Conservation (phyloP, 768 basidiomycete genomes). For the Lentinula boryana region DNA sequence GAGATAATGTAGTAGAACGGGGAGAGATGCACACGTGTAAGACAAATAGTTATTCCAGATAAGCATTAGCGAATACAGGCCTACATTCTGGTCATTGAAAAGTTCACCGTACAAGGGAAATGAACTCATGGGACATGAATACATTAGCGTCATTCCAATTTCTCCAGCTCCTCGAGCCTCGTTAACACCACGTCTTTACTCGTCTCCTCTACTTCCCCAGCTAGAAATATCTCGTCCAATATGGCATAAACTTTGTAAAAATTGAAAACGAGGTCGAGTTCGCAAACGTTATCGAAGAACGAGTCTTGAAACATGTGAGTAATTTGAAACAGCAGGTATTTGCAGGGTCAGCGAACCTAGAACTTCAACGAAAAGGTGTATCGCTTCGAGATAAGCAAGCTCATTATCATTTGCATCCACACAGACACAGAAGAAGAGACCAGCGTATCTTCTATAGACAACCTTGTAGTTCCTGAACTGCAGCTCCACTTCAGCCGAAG, state of each 20-base stretch:
- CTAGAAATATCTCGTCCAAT: conserved; percentile 95
- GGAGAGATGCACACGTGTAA: neutral
- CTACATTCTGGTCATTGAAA: neutral
- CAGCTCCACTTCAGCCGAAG: neutral
- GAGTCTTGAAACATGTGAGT: conserved; percentile 51
- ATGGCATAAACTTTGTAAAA: conserved; percentile 99
- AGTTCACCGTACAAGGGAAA: neutral
- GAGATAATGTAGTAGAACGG: neutral
- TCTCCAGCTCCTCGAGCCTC: conserved; percentile 88
- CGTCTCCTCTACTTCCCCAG: conserved; percentile 97
- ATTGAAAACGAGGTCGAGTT: conserved; percentile 96
- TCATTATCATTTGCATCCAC: conserved; percentile 99
- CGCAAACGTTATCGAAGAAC: conserved; percentile 99
- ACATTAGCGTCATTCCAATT: conserved; percentile 59
- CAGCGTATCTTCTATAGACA: conserved; percentile 94
- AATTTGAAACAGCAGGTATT: neutral
- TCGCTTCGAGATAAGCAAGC: conserved; percentile 93
- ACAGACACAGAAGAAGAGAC: conserved; percentile 96
- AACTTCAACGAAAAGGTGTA: conserved; percentile 97
- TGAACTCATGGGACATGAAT: neutral
- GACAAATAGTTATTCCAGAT: neutral
- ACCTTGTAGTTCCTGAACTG: conserved; percentile 98
- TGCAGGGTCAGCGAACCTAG: conserved; percentile 54
- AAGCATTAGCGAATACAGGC: neutral
- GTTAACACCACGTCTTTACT: conserved; percentile 93